These are phyloP conservation scores for Bacidia gigantensis DNA, from an alignment of 495 filamentous ascomycete species.

Conservation along the genomic window DNA sequence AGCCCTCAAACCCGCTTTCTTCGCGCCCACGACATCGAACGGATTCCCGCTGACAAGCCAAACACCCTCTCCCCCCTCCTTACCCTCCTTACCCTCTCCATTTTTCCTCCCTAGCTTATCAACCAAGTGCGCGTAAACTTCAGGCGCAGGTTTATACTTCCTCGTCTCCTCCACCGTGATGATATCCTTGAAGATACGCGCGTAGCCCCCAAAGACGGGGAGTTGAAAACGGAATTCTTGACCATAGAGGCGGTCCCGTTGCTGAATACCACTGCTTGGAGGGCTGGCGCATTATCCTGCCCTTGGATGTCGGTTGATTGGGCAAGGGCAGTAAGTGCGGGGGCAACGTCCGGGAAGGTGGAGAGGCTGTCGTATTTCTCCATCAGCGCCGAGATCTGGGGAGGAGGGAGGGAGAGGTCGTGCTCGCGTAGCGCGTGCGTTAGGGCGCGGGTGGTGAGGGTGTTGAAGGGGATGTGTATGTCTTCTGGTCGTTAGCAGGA, in stretches of 20 bases:
- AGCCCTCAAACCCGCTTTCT: conserved; percentile 37
- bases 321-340: conserved; percentile 34
- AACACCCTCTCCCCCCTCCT: conserved; percentile 36
- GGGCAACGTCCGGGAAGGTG: conserved; percentile 54
- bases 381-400: conserved; percentile 38
- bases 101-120: conserved; percentile 34
- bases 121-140: conserved; percentile 47
- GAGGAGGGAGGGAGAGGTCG: conserved; percentile 30
- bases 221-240: conserved; percentile 40
- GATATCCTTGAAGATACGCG: conserved; percentile 37
- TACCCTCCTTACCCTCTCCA: conserved; percentile 25
- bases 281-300: conserved; percentile 20
- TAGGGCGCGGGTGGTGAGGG: conserved; percentile 51
- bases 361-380: conserved; percentile 42
- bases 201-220: conserved; percentile 39
- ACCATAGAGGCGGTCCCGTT: conserved; percentile 60
- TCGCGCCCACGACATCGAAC: conserved; percentile 54
- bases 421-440: conserved; percentile 47
- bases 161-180: conserved; percentile 47
- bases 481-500: not conserved
- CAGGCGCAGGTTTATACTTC: conserved; percentile 57
- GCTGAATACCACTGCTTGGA: conserved; percentile 55
- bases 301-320: no score
- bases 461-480: conserved; percentile 37
- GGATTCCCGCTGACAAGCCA: conserved; percentile 70